These are phyloP conservation scores for Westerdykella sp. DNA, from an alignment of 2,329 filamentous ascomycete species.

Conservation along the genomic window DNA sequence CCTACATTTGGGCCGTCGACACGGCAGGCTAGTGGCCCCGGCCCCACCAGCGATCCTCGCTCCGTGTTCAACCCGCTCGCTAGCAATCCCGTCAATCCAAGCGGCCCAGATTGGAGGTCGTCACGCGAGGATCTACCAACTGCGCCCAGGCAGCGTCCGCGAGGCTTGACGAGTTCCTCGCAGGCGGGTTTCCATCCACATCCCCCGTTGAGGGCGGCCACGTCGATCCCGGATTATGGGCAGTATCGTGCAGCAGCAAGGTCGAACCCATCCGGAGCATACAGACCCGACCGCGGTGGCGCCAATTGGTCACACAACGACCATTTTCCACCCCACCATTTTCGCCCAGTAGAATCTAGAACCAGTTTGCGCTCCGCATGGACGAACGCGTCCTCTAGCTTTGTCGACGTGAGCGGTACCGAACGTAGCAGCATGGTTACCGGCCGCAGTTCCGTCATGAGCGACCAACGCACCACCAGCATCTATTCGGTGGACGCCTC, in stretches of 20 bases:
- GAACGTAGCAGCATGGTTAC: constrained; percentile 78
- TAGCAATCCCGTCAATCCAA: constrained; percentile 29
- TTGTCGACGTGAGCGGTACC: constrained; percentile 56
- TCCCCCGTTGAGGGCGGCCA: constrained; percentile 28
- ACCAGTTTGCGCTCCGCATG: constrained; percentile 56
- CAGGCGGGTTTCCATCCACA: constrained; percentile 17
- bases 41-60: constrained; percentile 26
- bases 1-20: constrained; percentile 21
- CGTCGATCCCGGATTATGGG: constrained; percentile 35
- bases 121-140: constrained; percentile 18
- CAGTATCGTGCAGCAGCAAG: constrained; percentile 23
- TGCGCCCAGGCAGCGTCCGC: constrained; percentile 15
- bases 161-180: constrained; percentile 32
- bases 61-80: constrained; percentile 30
- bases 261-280: constrained; percentile 29
- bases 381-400: constrained; percentile 53
- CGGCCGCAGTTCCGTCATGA: constrained; percentile 62
- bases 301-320: constrained; percentile 33
- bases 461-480: constrained; percentile 55
- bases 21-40: constrained; percentile 20
- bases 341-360: constrained; percentile 41
- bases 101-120: constrained; percentile 19
- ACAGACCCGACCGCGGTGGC: constrained; percentile 32
- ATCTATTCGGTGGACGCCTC: constrained; percentile 54
- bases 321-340: constrained; percentile 26